phyloP scores from a whole-genome alignment of 2,329 filamentous ascomycete genomes.

The Cryphonectria parasitica region DNA sequence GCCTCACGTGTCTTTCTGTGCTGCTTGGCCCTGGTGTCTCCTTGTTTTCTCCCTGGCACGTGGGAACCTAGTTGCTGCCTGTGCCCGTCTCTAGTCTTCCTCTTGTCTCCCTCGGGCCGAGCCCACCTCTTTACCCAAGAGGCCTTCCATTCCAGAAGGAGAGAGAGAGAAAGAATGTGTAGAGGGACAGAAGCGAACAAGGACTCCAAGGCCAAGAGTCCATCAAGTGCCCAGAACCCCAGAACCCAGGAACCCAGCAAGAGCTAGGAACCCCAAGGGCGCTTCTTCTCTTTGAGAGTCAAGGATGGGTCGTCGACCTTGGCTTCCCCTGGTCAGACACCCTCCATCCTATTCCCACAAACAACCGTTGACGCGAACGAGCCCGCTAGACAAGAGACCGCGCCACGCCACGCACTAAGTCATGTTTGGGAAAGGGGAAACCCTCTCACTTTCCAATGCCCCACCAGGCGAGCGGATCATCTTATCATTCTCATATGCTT shows the following conservation, averaged over 20 bases:
- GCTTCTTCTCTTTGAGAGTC: neutral
- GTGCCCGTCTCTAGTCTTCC: neutral
- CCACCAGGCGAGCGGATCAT: slow-evolving; percentile 4
- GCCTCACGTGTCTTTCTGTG: neutral
- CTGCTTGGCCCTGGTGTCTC: neutral
- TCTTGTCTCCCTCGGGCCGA: no score
- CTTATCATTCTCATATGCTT: neutral
- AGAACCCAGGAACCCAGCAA: neutral
- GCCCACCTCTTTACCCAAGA: neutral
- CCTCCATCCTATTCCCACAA: neutral
- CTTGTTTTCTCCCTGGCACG: neutral
- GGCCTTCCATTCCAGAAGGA: no score
- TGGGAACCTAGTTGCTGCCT: neutral
- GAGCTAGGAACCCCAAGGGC: no score
- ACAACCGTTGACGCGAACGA: slow-evolving; percentile 3
- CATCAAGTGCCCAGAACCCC: neutral
- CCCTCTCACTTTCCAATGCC: neutral
- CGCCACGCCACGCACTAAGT: slow-evolving; percentile 4
- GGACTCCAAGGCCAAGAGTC: neutral
- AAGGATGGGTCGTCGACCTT: slow-evolving; percentile 3
- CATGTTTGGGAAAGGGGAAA: neutral
- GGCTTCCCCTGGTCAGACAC: neutral
- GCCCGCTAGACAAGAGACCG: neutral
- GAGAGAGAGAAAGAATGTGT: no score
- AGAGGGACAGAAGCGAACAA: neutral